These are phyloP conservation scores for Annulohypoxylon maeteangense DNA, from an alignment of 495 filamentous ascomycete genomes.

Conservation along the genomic window DNA sequence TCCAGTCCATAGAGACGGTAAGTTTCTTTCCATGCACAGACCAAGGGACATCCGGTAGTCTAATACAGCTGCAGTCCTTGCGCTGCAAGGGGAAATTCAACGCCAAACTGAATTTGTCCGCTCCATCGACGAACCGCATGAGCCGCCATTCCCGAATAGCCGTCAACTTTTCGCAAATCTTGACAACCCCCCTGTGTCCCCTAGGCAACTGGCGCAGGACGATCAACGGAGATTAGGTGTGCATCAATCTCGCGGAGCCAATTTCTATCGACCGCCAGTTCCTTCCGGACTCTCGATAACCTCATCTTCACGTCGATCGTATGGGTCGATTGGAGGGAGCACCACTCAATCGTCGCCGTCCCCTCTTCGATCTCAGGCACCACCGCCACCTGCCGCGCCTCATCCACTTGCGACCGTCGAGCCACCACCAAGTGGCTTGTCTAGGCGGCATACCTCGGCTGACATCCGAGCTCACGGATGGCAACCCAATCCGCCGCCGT, in stretches of 20 bases:
- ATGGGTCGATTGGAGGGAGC: constrained; percentile 76
- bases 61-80: constrained; percentile 67
- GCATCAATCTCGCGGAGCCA: constrained; percentile 58
- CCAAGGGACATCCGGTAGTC: constrained; percentile 30
- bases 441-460: constrained; percentile 91
- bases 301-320: constrained; percentile 79
- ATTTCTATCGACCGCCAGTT: constrained; percentile 77
- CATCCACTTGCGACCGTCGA: constrained; percentile 81
- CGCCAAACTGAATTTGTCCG: constrained; percentile 81
- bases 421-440: constrained; percentile 78
- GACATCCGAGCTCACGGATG: constrained; percentile 93
- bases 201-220: constrained; percentile 87
- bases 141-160: constrained; percentile 76
- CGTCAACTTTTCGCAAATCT: constrained; percentile 81
- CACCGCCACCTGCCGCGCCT: constrained; percentile 72
- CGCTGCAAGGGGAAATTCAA: constrained; percentile 84
- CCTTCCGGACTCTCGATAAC: constrained; percentile 80
- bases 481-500: constrained; percentile 79
- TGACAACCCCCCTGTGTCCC: constrained; percentile 88
- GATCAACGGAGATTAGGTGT: constrained; percentile 74
- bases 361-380: constrained; percentile 75
- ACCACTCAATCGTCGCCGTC: constrained; percentile 76
- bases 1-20: constrained; percentile 70
- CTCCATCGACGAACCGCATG: constrained; percentile 76
- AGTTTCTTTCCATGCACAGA: constrained; percentile 47